Conservation (phyloP, 257 asterid species). For the Plantago major region DNA sequence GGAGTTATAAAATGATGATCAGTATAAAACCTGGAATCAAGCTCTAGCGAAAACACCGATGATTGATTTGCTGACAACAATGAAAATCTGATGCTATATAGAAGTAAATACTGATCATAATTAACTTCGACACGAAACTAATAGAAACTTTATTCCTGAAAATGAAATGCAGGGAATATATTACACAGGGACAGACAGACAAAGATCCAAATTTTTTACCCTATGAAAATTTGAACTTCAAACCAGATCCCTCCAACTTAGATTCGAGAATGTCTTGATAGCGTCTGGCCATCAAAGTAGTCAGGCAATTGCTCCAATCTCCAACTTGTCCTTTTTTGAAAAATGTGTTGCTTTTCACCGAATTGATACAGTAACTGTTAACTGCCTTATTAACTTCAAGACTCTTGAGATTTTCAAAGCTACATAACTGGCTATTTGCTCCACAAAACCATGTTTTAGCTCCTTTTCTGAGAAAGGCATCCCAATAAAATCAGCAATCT, state of each 20-base stretch:
- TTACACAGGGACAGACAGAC: too few species aligned
- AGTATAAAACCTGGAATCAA: too few species aligned
- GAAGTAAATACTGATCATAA: too few species aligned
- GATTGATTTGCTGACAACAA: too few species aligned
- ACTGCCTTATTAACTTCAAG: constrained; percentile 13
- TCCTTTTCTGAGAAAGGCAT: constrained; percentile 15
- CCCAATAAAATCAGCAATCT: constrained; percentile 14
- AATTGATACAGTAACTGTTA: background rate
- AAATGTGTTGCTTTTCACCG: background rate
- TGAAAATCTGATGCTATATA: too few species aligned
- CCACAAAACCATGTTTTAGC: constrained; percentile 5
- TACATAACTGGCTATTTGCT: constrained; percentile 5
- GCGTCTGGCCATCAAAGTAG: constrained; percentile 4
- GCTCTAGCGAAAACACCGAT: too few species aligned
- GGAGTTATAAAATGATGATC: too few species aligned
- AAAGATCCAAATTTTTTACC: too few species aligned
- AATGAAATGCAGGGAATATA: too few species aligned
- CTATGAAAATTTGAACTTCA: background rate
- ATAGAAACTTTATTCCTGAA: too few species aligned
- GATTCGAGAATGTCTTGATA: background rate
- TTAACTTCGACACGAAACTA: too few species aligned
- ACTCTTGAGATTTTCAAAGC: constrained; percentile 6
- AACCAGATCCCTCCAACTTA: too few species aligned
- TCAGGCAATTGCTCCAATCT: constrained; percentile 17
- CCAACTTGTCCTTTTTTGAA: constrained; percentile 23